Evolutionary conservation across 2,329 filamentous ascomycete species (phyloP), one percentile per base, ranked within the genome.

Genomic region (Reticulascus tulasneorum): DNA sequence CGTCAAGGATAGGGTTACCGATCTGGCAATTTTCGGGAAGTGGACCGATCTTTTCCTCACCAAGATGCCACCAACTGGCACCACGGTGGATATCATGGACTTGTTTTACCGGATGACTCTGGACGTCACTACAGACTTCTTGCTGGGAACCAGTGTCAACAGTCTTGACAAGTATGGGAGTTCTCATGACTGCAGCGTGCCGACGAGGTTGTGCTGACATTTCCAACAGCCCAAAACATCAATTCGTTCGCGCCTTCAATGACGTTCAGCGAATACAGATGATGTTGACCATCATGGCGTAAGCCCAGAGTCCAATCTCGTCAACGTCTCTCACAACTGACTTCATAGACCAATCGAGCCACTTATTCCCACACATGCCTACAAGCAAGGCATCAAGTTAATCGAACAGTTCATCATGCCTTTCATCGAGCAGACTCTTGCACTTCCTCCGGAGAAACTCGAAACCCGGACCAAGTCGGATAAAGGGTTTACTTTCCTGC

Each of bases 401-500:
- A 73, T 90, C 54, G 78, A 90, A 50, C 59, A 71, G 12, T 90
- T 90, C 54, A 75, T 88, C 7, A 71, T 75, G 40, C 77, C 76
- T 1, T 88, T 77, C 54, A 86, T 90, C 47, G 72, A 83, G 35
- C 69, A 77, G 25, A 74, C 82, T 0, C 68, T 89, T 6, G 66
- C 69, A 2, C 65, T 89, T 23, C 73, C 76, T 0, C 69, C 71
- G 0, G 71, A 74, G 9, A 84, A 88, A 52, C 71, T 88, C 3
- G 77, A 84, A 44, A 76, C 82, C 47, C 79, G 83, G 47, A 77
- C 75, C 27, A 84, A 80, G 47, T 75, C 75, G 2, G 81, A 82
- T 52, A 67, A 74, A 49, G 69, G 71, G 30, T 84, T 86, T 50
- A 88, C 82, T 1, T 89, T 91, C 61, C 71, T 90, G n/a, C 82